These are phyloP conservation scores for Coemansia sp. DNA, from an alignment of 192 early-diverging fungal species.

Conservation along the genomic window DNA sequence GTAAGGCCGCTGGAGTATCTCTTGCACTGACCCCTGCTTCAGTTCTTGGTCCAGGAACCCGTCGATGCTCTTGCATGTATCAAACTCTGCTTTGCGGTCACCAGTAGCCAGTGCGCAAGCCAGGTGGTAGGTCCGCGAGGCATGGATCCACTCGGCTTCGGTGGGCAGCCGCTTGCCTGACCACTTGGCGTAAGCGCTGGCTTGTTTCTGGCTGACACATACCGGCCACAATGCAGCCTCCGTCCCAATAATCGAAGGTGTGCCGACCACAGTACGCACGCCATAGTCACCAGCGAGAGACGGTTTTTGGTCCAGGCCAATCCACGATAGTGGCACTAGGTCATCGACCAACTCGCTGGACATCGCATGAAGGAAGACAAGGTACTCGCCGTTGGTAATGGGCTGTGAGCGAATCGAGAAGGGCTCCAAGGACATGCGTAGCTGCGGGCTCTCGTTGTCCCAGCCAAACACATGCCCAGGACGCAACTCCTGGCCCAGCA, in stretches of 20 bases:
- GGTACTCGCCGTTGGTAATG: constrained; percentile 80
- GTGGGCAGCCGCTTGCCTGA: constrained; percentile 69
- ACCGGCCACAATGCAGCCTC: constrained; percentile 71
- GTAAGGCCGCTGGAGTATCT: constrained; percentile 12
- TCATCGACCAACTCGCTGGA: constrained; percentile 8
- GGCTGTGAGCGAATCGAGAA: constrained; percentile 76
- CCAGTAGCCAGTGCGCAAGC: constrained; percentile 19
- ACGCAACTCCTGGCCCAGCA: constrained; percentile 18
- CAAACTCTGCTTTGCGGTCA: neutral
- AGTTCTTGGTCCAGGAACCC: constrained; percentile 12
- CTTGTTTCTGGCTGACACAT: constrained; percentile 66
- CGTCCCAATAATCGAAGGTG: constrained; percentile 53
- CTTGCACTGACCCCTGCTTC: constrained; percentile 8
- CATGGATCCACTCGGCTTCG: constrained; percentile 70
- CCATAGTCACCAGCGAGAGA: constrained; percentile 28
- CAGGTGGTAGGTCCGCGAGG: constrained; percentile 33
- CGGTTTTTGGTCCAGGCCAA: neutral
- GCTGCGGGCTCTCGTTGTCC: constrained; percentile 84
- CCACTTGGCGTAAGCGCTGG: constrained; percentile 66
- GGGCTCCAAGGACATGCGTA: constrained; percentile 26
- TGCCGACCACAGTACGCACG: constrained; percentile 72
- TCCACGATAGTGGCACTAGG: constrained; percentile 66
- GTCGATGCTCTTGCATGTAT: neutral
- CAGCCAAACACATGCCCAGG: constrained; percentile 70
- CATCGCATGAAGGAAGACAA: constrained; percentile 49